A percentile compares a stretch with the other conserved stretches of the same genome.
phyloP scores from a whole-genome alignment of 345 rosid species.

The Hypericum androsaemum region DNA sequence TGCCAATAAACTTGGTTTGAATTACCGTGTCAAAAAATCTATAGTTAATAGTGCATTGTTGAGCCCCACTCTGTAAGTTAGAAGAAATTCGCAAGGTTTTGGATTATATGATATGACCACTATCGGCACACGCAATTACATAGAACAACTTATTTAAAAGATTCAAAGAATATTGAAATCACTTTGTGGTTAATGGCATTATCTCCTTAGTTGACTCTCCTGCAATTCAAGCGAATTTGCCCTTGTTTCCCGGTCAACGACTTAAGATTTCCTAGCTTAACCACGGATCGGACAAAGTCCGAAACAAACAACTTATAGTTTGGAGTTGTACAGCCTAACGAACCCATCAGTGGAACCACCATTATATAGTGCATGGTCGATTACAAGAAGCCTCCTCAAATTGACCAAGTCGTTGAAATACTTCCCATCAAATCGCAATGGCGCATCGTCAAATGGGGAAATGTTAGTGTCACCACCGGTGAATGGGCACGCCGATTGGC shows the following conservation, averaged over 20 bases:
- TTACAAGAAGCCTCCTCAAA: slow-evolving; percentile 31
- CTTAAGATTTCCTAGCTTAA: slow-evolving; percentile 45
- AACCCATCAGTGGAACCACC: slow-evolving; percentile 30
- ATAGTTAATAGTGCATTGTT: no score
- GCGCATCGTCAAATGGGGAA: slow-evolving; percentile 24
- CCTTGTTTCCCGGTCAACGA: slow-evolving; percentile 34
- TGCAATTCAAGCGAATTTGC: slow-evolving; percentile 35
- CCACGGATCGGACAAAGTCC: slow-evolving; percentile 34
- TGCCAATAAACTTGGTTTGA: no score
- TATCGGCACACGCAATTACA: no score
- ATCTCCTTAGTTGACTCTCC: slow-evolving; percentile 7
- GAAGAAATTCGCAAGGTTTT: no score
- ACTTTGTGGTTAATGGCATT: no score
- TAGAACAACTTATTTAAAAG: no score
- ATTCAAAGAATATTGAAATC: no score
- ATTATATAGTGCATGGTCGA: slow-evolving; percentile 37
- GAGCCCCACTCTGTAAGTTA: no score
- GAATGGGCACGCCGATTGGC: slow-evolving; percentile 19
- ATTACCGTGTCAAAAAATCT: no score
- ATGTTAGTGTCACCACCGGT: slow-evolving; percentile 25
- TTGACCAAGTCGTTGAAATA: slow-evolving; percentile 28
- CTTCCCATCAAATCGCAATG: slow-evolving; percentile 21
- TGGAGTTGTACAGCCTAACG: slow-evolving; percentile 21
- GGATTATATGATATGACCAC: no score
- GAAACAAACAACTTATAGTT: slow-evolving; percentile 17